A percentile compares a stretch with the other conserved stretches of the same genome.
Evolutionary conservation across 2,329 filamentous ascomycete genomes (phyloP).

Genomic region (Colletotrichum sp.): DNA sequence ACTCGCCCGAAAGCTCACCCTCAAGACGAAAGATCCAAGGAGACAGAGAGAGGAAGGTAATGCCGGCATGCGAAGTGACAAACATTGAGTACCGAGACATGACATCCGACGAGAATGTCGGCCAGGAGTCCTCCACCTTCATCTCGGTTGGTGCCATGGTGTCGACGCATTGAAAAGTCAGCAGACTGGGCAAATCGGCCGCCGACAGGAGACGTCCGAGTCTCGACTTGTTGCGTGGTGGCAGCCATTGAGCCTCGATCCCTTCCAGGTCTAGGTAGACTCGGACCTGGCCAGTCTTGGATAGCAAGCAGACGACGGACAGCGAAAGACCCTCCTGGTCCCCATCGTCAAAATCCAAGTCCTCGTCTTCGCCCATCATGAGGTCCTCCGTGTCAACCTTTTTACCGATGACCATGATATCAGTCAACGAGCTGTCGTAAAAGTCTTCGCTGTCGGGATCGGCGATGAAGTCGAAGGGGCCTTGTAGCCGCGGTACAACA

Average conservation of each 20-base stretch:
- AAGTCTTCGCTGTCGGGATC: conserved; percentile 63
- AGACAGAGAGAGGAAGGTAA: conserved; percentile 64
- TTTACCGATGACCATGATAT: conserved; percentile 67
- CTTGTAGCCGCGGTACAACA: conserved; percentile 64
- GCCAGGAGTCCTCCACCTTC: conserved; percentile 61
- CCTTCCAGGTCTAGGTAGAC: conserved; percentile 67
- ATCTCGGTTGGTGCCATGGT: conserved; percentile 61
- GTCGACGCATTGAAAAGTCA: conserved; percentile 69
- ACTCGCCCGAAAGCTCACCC: conserved; percentile 61
- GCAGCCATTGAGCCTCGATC: conserved; percentile 71
- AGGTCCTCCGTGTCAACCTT: conserved; percentile 65
- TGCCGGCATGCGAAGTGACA: conserved; percentile 64
- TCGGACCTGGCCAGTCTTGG: conserved; percentile 64
- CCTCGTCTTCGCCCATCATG: conserved; percentile 70
- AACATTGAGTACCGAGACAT: conserved; percentile 69
- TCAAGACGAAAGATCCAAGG: conserved; percentile 71
- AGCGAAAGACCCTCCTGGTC: conserved; percentile 67
- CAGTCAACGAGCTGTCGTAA: conserved; percentile 60
- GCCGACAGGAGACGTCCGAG: conserved; percentile 41
- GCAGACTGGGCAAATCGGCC: conserved; percentile 50
- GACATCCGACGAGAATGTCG: conserved; percentile 65
- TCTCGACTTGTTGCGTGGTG: conserved; percentile 58
- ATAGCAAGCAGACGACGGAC: conserved; percentile 63
- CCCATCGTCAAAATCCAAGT: conserved; percentile 60
- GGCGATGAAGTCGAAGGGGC: conserved; percentile 64